Conservation (phyloP, 2,329 filamentous ascomycete species). For the Chrysoporthe deuterocubensis region DNA sequence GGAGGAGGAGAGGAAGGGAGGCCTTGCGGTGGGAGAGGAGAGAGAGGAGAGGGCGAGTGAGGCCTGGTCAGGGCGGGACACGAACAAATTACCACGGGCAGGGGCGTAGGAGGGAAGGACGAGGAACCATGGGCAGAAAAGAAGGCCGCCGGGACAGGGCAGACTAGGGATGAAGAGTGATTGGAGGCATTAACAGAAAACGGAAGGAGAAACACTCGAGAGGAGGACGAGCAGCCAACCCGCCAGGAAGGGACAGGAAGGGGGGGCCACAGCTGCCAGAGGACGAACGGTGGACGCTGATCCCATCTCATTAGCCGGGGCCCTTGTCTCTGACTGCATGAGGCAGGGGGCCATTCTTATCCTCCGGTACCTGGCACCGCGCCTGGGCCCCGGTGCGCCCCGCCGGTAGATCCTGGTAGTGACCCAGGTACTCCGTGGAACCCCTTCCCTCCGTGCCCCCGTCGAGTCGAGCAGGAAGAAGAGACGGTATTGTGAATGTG, state of each 20-base stretch:
- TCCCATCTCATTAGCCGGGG: conserved; percentile 14
- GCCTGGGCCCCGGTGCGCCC: background rate
- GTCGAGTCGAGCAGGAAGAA: background rate
- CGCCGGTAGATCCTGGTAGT: conserved; percentile 13
- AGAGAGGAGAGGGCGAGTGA: conserved; percentile 26
- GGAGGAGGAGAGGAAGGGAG: conserved; percentile 21
- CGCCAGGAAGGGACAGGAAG: no score
- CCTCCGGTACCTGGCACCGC: conserved; percentile 4
- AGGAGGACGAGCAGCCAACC: background rate
- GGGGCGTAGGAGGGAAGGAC: conserved; percentile 26
- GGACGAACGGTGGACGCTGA: conserved; percentile 16
- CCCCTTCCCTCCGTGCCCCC: background rate
- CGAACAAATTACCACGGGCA: conserved; percentile 25
- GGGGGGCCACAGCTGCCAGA: background rate
- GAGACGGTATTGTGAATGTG: background rate
- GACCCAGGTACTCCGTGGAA: background rate
- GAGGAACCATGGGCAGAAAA: conserved; percentile 15
- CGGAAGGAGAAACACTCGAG: conserved; percentile 28
- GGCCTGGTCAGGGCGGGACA: conserved; percentile 28
- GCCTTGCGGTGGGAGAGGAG: conserved; percentile 21
- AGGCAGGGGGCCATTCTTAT: conserved; percentile 16
- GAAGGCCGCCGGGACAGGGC: conserved; percentile 8
- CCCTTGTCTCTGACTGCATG: conserved; percentile 26
- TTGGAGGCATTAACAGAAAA: conserved; percentile 23
- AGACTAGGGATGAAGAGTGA: conserved; percentile 24